These are phyloP conservation scores for Zanthoxylum bungeanum DNA, from an alignment of 345 rosid genomes.

Conservation along the genomic window DNA sequence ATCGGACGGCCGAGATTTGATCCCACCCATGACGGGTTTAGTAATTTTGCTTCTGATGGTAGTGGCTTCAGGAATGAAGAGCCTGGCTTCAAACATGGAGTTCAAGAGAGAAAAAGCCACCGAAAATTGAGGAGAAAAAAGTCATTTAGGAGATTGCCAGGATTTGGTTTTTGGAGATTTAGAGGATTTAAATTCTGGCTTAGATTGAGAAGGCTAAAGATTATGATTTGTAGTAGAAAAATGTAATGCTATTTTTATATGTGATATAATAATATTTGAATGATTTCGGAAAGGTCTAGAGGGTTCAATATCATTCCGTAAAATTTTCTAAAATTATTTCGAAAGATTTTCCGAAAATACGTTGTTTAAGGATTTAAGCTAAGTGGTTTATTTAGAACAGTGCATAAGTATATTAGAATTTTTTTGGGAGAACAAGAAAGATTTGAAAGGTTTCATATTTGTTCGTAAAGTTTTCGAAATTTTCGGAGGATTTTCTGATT, in stretches of 20 bases:
- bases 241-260: constrained; percentile 13
- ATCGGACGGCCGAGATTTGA: not conserved
- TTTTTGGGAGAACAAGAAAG: too few species aligned
- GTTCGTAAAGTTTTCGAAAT: too few species aligned
- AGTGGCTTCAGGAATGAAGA: constrained; percentile 18
- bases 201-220: constrained; percentile 37
- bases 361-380: too few species aligned
- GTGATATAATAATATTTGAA: too few species aligned
- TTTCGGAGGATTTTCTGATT: too few species aligned
- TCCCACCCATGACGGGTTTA: constrained; percentile 1
- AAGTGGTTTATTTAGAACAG: too few species aligned
- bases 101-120: not conserved
- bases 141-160: constrained; percentile 46
- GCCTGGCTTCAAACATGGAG: not conserved
- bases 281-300: too few species aligned
- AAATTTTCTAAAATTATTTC: too few species aligned
- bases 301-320: too few species aligned
- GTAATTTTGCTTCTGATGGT: constrained; percentile 25
- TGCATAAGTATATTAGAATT: too few species aligned
- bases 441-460: too few species aligned
- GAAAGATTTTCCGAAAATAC: too few species aligned
- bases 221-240: constrained; percentile 42
- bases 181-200: constrained; percentile 31
- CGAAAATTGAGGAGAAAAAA: constrained; percentile 37
- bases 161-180: constrained; percentile 29